These are phyloP conservation scores for Endoconidiophora polonica DNA, from an alignment of 2,329 filamentous ascomycete species.

Conservation along the genomic window DNA sequence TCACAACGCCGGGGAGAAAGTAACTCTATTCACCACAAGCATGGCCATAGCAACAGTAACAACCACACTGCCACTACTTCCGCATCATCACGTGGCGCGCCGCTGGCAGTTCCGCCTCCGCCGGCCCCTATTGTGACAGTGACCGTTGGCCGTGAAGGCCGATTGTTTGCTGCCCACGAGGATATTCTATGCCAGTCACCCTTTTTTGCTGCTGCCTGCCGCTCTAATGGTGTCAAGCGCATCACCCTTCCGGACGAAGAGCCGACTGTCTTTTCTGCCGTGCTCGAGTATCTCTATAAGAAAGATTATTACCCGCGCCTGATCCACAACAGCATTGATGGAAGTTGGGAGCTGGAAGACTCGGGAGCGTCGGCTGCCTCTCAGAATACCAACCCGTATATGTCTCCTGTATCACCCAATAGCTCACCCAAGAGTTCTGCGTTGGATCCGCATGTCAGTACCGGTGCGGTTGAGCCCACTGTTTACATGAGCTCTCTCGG, in stretches of 20 bases:
- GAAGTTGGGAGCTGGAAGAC: slow-evolving; percentile 83
- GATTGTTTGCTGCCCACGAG: slow-evolving; percentile 89
- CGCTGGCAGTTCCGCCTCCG: slow-evolving; percentile 1
- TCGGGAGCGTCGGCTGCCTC: slow-evolving; percentile 27
- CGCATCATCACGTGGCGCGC: not conserved
- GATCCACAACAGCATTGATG: slow-evolving; percentile 68
- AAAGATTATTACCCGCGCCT: slow-evolving; percentile 87
- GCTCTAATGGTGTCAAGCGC: slow-evolving; percentile 49
- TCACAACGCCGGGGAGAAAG: too few relatives aligned
- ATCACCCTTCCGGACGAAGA: slow-evolving; percentile 60
- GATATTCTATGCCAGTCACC: slow-evolving; percentile 75
- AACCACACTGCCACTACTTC: slow-evolving; percentile 16
- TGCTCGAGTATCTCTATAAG: slow-evolving; percentile 96
- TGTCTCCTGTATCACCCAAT: slow-evolving; percentile 15
- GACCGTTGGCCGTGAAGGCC: slow-evolving; percentile 66
- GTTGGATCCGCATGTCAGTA: too few relatives aligned
- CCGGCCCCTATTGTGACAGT: slow-evolving; percentile 70
- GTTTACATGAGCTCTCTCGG: slow-evolving; percentile 60
- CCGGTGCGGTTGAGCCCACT: slow-evolving; percentile 40
- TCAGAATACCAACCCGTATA: slow-evolving; percentile 31
- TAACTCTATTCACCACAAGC: slow-evolving; percentile 57
- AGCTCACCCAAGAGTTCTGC: not conserved
- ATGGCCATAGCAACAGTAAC: not conserved
- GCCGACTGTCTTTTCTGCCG: slow-evolving; percentile 80
- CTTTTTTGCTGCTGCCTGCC: slow-evolving; percentile 60